A percentile compares a stretch with the other conserved stretches of the same genome.
These are phyloP conservation scores for Aspergillus fumigatiaffinis DNA, from an alignment of 2,329 filamentous ascomycete genomes.

Conservation along the genomic window DNA sequence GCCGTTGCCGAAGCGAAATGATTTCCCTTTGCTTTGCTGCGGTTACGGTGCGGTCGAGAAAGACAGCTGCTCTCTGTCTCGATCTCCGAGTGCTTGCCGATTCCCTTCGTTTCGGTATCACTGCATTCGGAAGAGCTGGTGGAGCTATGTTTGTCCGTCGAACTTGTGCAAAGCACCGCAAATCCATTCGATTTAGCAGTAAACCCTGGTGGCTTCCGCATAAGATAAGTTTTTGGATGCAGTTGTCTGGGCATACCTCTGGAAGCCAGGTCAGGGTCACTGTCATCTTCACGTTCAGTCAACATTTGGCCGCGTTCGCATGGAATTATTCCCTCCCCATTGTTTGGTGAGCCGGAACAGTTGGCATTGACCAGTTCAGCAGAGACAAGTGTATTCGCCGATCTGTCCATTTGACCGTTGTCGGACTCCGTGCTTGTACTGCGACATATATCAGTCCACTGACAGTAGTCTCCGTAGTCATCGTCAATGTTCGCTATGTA, in stretches of 20 bases:
- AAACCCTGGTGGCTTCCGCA: background rate
- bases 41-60: background rate
- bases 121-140: background rate
- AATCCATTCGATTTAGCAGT: background rate
- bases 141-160: background rate
- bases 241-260: background rate
- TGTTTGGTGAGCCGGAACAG: background rate
- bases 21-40: conserved; percentile 1
- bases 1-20: conserved; percentile 52
- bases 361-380: background rate
- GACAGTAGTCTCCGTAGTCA: conserved; percentile 21
- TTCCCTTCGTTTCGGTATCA: background rate
- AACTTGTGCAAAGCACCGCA: background rate
- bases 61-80: background rate
- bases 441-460: conserved; percentile 8
- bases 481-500: conserved; percentile 40
- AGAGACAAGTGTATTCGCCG: background rate
- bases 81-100: background rate
- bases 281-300: background rate
- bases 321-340: background rate
- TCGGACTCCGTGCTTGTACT: conserved; percentile 37
- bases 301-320: background rate
- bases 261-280: background rate
- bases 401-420: background rate
- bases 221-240: background rate